These are phyloP conservation scores for Thelonectria rubi DNA, from an alignment of 2,329 filamentous ascomycete genomes.

Conservation along the genomic window DNA sequence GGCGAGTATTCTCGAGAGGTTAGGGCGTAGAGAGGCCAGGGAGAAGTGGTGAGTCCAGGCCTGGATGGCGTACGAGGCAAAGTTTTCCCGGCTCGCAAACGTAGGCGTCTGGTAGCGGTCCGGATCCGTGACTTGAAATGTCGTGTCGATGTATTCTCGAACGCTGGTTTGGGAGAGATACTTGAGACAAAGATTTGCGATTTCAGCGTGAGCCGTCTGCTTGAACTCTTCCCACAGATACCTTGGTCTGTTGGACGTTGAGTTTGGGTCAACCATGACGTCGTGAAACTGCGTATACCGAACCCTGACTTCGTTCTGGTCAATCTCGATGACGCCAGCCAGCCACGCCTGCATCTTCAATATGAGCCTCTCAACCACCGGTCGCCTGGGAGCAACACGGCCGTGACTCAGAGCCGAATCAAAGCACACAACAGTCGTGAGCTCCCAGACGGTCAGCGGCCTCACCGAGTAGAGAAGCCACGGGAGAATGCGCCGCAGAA, in stretches of 20 bases:
- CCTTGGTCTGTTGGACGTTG: background rate
- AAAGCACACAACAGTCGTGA: background rate
- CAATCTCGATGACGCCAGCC: background rate
- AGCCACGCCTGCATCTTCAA: background rate
- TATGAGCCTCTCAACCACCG: background rate
- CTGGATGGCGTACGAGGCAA: conserved; percentile 14
- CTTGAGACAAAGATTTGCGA: background rate
- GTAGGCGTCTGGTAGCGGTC: background rate
- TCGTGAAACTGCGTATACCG: background rate
- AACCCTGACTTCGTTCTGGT: background rate
- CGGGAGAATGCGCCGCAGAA: background rate
- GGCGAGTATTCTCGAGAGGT: background rate
- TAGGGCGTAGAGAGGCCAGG: background rate
- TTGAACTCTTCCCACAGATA: background rate
- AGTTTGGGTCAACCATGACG: background rate
- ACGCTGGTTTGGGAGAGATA: background rate
- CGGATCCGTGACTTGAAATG: background rate
- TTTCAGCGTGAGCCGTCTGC: background rate
- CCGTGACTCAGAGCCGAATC: background rate
- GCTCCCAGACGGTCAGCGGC: background rate
- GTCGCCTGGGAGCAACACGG: background rate
- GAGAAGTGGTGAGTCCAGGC: conserved; percentile 20
- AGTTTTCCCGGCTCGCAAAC: conserved; percentile 6
- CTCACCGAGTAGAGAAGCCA: background rate
- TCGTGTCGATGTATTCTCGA: background rate